Conservation (phyloP, 345 rosid species). For the Schrenkiella parvula region DNA sequence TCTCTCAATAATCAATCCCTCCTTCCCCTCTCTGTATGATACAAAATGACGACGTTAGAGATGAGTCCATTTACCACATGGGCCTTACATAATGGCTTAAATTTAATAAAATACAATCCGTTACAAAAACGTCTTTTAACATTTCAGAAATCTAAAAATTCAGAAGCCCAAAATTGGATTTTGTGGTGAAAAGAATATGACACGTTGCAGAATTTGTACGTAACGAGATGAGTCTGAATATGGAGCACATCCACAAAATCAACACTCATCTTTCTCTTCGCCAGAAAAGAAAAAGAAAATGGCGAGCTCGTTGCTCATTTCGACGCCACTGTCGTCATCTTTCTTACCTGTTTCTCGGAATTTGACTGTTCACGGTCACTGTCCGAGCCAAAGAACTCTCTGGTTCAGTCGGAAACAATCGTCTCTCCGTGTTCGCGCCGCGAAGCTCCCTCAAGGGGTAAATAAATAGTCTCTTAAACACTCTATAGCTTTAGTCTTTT, state of each 20-base stretch:
- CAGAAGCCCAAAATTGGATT: too few species aligned
- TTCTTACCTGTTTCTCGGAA: slow-evolving; percentile 11
- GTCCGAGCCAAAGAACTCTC: slow-evolving; percentile 2
- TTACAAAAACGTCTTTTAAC: not conserved
- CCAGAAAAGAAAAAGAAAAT: not conserved
- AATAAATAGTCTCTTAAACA: not conserved
- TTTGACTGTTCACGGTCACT: not conserved
- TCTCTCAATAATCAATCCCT: not conserved
- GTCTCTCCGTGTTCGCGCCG: slow-evolving; percentile 47
- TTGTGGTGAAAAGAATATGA: not conserved
- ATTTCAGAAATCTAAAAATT: not conserved
- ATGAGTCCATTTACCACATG: not conserved
- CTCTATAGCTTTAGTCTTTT: not conserved
- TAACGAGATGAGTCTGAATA: not conserved
- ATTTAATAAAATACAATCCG: not conserved
- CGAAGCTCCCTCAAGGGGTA: slow-evolving; percentile 68
- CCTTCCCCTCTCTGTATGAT: not conserved
- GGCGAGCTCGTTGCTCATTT: slow-evolving; percentile 6
- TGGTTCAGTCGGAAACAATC: not conserved
- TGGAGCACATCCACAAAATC: slow-evolving; percentile 7
- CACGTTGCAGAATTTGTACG: not conserved
- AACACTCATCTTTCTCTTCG: not conserved
- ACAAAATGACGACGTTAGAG: not conserved
- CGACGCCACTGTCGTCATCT: slow-evolving; percentile 10
- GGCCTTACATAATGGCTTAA: not conserved